Evolutionary conservation across 139 green algal species (phyloP).

Genomic region (Axilococcus clingmanii): DNA sequence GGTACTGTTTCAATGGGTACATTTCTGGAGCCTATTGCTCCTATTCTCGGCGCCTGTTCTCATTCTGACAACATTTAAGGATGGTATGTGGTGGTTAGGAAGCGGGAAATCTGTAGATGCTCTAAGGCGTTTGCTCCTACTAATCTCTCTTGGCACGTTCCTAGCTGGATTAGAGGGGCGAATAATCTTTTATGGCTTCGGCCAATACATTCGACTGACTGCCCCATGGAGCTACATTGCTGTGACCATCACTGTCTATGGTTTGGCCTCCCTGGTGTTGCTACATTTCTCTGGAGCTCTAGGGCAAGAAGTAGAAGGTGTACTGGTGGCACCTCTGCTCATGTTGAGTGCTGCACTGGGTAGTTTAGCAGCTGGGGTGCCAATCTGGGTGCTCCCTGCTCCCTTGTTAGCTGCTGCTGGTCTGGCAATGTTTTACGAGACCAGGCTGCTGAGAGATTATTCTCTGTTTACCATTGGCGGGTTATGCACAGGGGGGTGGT

Average conservation of each 20-base stretch:
- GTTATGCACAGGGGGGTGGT: slow-evolving; percentile 41
- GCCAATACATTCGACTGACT: slow-evolving; percentile 81
- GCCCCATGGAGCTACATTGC: slow-evolving; percentile 80
- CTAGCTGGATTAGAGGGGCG: slow-evolving; percentile 73
- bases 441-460: slow-evolving; percentile 58
- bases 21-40: slow-evolving; percentile 66
- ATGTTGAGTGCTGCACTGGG: slow-evolving; percentile 35
- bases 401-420: slow-evolving; percentile 69
- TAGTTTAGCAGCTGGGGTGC: slow-evolving; percentile 57
- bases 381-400: slow-evolving; percentile 63
- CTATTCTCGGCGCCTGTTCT: slow-evolving; percentile 45
- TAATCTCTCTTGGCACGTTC: slow-evolving; percentile 28
- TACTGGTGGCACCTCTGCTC: slow-evolving; percentile 25
- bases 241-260: slow-evolving; percentile 69
- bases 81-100: slow-evolving; percentile 74
- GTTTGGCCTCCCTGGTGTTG: slow-evolving; percentile 39
- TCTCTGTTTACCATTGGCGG: slow-evolving; percentile 59
- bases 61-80: slow-evolving; percentile 40
- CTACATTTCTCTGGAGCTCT: slow-evolving; percentile 40
- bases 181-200: slow-evolving; percentile 83
- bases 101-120: slow-evolving; percentile 1
- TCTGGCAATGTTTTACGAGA: slow-evolving; percentile 79
- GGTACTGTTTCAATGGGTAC: slow-evolving; percentile 34
- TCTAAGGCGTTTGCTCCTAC: slow-evolving; percentile 24
- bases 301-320: slow-evolving; percentile 10